Conservation (phyloP, 495 filamentous ascomycete species). For the Hyaloscypha variabilis region DNA sequence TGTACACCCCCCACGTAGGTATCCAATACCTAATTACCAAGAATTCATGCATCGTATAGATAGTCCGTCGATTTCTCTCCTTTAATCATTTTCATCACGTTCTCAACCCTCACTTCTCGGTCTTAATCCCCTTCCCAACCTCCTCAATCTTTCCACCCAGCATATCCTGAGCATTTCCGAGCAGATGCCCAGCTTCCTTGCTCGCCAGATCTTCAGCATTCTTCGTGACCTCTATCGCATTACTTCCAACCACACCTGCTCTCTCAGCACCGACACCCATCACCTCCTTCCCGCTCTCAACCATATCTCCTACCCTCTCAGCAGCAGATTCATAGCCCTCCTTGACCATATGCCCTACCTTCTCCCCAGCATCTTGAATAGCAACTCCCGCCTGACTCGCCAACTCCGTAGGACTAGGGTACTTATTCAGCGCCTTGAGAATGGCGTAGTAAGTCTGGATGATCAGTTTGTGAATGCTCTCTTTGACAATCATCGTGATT, state of each 20-base stretch:
- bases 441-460: constrained; percentile 43
- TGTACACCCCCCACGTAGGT: too few relatives aligned
- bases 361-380: constrained; percentile 10
- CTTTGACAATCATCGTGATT: constrained; percentile 88
- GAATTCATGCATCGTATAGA: neutral
- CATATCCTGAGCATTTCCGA: constrained; percentile 26
- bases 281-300: constrained; percentile 19
- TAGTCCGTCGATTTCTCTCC: neutral
- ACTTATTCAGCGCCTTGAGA: constrained; percentile 26
- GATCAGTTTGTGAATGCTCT: constrained; percentile 74
- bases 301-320: constrained; percentile 10
- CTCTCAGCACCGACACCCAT: constrained; percentile 15
- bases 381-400: constrained; percentile 12
- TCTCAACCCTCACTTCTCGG: neutral
- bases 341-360: constrained; percentile 7
- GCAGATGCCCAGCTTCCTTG: constrained; percentile 22
- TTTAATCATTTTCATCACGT: neutral
- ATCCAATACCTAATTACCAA: too few relatives aligned
- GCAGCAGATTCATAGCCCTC: constrained; percentile 14
- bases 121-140: constrained; percentile 26
- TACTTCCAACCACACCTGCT: constrained; percentile 15
- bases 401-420: constrained; percentile 23
- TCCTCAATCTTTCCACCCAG: constrained; percentile 23
- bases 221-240: constrained; percentile 17
- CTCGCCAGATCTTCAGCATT: constrained; percentile 15